A percentile compares a stretch with the other conserved stretches of the same genome.
These are phyloP conservation scores for Claviceps purpurea DNA, from an alignment of 2,329 filamentous ascomycete genomes.

Conservation along the genomic window DNA sequence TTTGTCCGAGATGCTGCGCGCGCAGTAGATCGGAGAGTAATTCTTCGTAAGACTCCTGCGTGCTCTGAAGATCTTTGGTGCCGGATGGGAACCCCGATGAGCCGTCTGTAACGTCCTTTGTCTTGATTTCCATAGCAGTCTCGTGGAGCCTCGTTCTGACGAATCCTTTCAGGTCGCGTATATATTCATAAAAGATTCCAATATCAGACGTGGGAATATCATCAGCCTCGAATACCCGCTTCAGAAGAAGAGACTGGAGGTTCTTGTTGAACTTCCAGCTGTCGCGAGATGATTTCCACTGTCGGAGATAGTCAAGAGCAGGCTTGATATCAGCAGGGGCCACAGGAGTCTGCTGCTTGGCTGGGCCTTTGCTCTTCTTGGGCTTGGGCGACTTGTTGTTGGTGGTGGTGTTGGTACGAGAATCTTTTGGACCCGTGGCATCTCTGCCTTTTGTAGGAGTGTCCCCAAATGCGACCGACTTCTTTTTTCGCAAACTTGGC, in stretches of 20 bases:
- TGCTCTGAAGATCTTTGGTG: conserved; percentile 33
- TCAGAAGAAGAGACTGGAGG: conserved; percentile 72
- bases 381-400: conserved; percentile 20
- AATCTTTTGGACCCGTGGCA: conserved; percentile 9
- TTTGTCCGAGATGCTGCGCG: conserved; percentile 21
- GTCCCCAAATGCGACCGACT: conserved; percentile 37
- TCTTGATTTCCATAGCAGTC: conserved; percentile 48
- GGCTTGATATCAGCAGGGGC: conserved; percentile 37
- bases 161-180: conserved; percentile 64
- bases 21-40: conserved; percentile 37
- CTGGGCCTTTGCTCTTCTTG: conserved; percentile 23
- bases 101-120: conserved; percentile 39
- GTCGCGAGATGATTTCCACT: conserved; percentile 56
- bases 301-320: conserved; percentile 62
- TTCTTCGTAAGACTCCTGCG: conserved; percentile 39
- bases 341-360: conserved; percentile 26
- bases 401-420: neutral
- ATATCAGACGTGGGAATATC: conserved; percentile 59
- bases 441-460: conserved; percentile 22
- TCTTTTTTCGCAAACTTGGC: conserved; percentile 24
- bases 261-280: conserved; percentile 97
- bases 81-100: conserved; percentile 34
- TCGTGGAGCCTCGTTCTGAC: conserved; percentile 56
- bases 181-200: conserved; percentile 59
- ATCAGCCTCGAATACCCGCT: conserved; percentile 62